phyloP scores from a whole-genome alignment of 2,329 filamentous ascomycete genomes.

The Sclerotinia trifoliorum region DNA sequence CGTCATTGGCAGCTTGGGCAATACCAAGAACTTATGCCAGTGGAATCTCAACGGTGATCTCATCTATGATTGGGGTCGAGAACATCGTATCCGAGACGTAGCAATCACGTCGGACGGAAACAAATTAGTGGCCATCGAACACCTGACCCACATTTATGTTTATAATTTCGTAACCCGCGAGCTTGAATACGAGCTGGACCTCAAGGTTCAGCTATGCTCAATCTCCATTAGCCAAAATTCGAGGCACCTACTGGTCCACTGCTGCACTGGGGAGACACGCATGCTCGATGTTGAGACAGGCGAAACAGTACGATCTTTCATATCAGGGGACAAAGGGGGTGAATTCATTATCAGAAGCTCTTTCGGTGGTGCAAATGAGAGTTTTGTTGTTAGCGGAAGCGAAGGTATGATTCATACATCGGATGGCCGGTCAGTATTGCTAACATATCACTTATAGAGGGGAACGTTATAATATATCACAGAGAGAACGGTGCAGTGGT shows the following conservation, averaged over 20 bases:
- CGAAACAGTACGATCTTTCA: constrained; percentile 69
- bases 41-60: constrained; percentile 66
- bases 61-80: constrained; percentile 64
- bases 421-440: background rate
- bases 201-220: constrained; percentile 71
- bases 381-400: constrained; percentile 87
- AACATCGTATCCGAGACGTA: constrained; percentile 78
- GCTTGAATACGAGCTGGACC: constrained; percentile 70
- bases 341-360: constrained; percentile 76
- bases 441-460: constrained; percentile 45
- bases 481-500: constrained; percentile 76
- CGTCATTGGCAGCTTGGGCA: constrained; percentile 75
- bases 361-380: constrained; percentile 89
- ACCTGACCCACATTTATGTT: constrained; percentile 68
- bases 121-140: constrained; percentile 76
- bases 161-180: constrained; percentile 77
- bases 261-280: constrained; percentile 72
- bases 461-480: constrained; percentile 84
- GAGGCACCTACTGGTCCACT: constrained; percentile 77
- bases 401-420: constrained; percentile 62
- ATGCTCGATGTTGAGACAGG: constrained; percentile 75
- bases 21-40: constrained; percentile 62
- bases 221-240: constrained; percentile 80
- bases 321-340: constrained; percentile 68
- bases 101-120: constrained; percentile 78